Conservation (phyloP, 2,329 filamentous ascomycete species). For the Albophoma yamanashiensis region DNA sequence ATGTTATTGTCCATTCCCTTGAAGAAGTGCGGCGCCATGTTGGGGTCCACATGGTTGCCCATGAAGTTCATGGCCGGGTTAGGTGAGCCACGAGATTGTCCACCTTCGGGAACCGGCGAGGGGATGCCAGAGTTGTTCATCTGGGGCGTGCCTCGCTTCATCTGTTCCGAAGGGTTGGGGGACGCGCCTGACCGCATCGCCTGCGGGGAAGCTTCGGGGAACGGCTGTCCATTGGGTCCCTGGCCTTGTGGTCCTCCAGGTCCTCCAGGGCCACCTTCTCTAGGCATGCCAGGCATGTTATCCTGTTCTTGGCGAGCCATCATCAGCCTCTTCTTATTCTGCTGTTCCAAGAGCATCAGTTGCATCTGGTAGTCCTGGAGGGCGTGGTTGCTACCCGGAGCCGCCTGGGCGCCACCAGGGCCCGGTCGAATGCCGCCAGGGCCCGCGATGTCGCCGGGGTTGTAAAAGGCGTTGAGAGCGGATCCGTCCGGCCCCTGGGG, state of each 20-base stretch:
- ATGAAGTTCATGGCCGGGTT: conserved; percentile 53
- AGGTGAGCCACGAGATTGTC: conserved; percentile 55
- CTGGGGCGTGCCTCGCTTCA: conserved; percentile 68
- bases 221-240: conserved; percentile 49
- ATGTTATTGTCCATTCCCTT: conserved; percentile 46
- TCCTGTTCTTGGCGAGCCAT: conserved; percentile 78
- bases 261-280: conserved; percentile 39
- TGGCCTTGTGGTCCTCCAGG: conserved; percentile 43
- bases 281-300: conserved; percentile 36
- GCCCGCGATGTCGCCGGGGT: conserved; percentile 47
- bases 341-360: conserved; percentile 75
- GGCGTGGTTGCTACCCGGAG: conserved; percentile 59
- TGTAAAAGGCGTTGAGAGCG: conserved; percentile 49
- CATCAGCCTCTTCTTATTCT: conserved; percentile 77
- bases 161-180: conserved; percentile 67
- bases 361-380: conserved; percentile 87
- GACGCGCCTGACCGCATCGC: conserved; percentile 60
- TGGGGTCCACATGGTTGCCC: conserved; percentile 50
- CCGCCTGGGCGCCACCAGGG: conserved; percentile 34
- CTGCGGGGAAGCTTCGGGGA: conserved; percentile 61
- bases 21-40: conserved; percentile 49
- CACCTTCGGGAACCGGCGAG: conserved; percentile 60
- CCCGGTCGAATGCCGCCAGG: conserved; percentile 48
- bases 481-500: conserved; percentile 56
- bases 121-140: conserved; percentile 59